Conservation (phyloP, 169 alveolate genomes). For the Plasmodium gonderi region DNA sequence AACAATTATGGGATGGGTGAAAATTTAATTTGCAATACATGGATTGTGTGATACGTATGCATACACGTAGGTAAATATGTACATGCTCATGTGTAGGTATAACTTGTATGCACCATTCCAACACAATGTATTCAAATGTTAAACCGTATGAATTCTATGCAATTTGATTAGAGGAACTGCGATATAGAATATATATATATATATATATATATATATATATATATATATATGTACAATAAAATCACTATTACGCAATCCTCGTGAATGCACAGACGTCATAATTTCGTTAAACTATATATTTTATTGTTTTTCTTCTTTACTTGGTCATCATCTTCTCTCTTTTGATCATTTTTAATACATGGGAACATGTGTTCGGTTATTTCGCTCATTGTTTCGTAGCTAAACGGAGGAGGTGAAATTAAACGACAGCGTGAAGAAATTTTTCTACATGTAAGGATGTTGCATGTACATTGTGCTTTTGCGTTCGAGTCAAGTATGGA, state of each 20-base stretch:
- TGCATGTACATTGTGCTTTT: background rate
- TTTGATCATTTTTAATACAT: slow-evolving; percentile 57
- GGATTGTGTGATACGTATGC: background rate
- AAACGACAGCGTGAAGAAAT: background rate
- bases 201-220: too few relatives aligned
- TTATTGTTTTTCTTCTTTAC: slow-evolving; percentile 25
- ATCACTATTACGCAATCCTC: background rate
- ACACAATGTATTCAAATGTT: too few relatives aligned
- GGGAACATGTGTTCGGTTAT: slow-evolving; percentile 84
- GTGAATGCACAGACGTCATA: background rate
- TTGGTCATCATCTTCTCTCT: slow-evolving; percentile 74
- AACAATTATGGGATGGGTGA: background rate
- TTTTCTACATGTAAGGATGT: background rate
- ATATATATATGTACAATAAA: too few relatives aligned
- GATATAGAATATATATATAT: too few relatives aligned
- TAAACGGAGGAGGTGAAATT: background rate
- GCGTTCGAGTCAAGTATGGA: too few relatives aligned
- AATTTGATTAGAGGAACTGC: too few relatives aligned
- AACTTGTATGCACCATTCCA: too few relatives aligned
- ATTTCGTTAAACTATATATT: slow-evolving; percentile 4
- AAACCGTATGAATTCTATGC: too few relatives aligned
- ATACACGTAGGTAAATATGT: background rate
- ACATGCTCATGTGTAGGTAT: too few relatives aligned
- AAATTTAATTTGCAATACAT: background rate
- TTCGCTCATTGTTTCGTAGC: slow-evolving; percentile 83